Evolutionary conservation across 306 rosid species (phyloP).

Genomic region (Adenanthera pavonina): DNA sequence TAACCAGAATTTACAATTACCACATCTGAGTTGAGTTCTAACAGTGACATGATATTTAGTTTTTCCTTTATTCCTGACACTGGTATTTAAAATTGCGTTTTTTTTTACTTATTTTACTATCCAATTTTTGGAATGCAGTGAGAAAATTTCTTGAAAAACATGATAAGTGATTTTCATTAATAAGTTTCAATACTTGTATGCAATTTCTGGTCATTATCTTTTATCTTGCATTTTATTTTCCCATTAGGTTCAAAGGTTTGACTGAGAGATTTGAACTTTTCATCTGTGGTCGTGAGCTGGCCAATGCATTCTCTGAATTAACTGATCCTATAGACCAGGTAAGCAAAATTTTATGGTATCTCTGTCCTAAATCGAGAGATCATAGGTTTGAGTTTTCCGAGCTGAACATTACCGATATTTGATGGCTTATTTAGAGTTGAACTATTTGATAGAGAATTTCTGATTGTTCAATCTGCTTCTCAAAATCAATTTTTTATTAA

Average conservation of each 20-base stretch:
- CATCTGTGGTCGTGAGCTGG: conserved; percentile 97
- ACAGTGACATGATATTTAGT: not conserved
- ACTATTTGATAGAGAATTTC: not conserved
- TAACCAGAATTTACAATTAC: conserved; percentile 24
- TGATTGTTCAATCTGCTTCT: not conserved
- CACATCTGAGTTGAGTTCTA: conserved; percentile 1
- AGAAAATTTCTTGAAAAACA: not conserved
- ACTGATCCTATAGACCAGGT: conserved; percentile 99
- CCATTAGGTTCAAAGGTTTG: conserved; percentile 73
- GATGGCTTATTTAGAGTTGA: not conserved
- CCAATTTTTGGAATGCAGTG: conserved; percentile 18
- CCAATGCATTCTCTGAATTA: conserved; percentile 95
- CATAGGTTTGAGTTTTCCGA: not conserved
- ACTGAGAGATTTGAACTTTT: conserved; percentile 96
- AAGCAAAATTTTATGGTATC: conserved; percentile 22
- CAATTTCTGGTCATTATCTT: conserved; percentile 28
- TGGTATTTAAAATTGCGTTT: conserved; percentile 23
- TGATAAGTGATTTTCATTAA: conserved; percentile 26
- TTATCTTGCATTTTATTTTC: conserved; percentile 41
- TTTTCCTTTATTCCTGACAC: conserved; percentile 15
- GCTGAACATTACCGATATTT: not conserved
- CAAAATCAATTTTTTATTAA: not conserved
- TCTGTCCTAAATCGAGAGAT: conserved; percentile 9
- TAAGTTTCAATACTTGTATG: conserved; percentile 11
- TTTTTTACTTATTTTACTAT: conserved; percentile 3